Base-by-base conservation (phyloP, 352 stramenopile genomes). In the Phytopythium litorale region DNA sequence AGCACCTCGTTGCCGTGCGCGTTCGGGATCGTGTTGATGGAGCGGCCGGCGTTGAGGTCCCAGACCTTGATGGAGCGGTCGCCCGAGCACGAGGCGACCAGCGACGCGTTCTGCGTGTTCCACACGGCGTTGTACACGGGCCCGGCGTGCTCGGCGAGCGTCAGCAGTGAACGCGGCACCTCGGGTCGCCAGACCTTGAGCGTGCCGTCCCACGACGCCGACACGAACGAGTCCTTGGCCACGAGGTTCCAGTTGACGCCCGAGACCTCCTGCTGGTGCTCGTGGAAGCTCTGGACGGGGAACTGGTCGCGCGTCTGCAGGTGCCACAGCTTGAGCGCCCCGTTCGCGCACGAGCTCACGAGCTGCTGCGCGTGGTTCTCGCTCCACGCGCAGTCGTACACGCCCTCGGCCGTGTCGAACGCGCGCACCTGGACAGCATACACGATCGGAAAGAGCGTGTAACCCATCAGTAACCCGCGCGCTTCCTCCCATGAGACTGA, bases 381-480 rank as follows among this genome's bases (percentile, higher is more conserved):
- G 66, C 87, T 97, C 91, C 91, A 97, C 37, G 84, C 80, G 49
- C 87, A 96, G 72, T 97, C 88, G 67, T 94, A 97, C 18, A 97
- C 75, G 23, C 89, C 91, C 38, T 97, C 82, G 4, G 88, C 76
- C 7, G 90, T 97, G 57, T 97, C 87, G 73, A 97, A 97, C 54
- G 75, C 84, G 54, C 90, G 87, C 19, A 92, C 55, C 86, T 96
- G 50, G 7, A 15, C 16, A 16, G 12, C 30, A 25, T 28, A 28
- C 30, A 40, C 28, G 28, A 32, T 7, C 28, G 28, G 28, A 32
- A 2, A 32, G 28, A 7, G 28, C 1, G 3, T 32, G 28, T 7
- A 18, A 11, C 12, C 15, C 30, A 5, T 42, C 32, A 56, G 30
- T 25, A 43, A 7, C 28, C 13, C 51, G 16, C 12, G 11, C 38